Evolutionary conservation across 345 rosid genomes (phyloP), one percentile per base, ranked within the genome.

Genomic region (Arabidopsis thaliana): DNA sequence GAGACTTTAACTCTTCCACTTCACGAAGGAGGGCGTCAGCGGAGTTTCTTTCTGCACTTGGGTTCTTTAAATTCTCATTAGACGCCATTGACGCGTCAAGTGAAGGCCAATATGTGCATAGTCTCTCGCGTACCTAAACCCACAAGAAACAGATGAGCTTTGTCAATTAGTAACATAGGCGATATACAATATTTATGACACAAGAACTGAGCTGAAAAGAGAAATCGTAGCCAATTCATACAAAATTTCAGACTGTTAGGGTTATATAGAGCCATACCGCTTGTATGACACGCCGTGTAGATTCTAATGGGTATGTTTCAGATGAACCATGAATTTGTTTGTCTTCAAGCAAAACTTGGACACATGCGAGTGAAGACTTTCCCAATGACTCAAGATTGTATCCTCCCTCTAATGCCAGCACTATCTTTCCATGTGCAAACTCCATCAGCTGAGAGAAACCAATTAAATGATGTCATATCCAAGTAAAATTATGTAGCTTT

Each of bases 391-490:
- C 72, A 25, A 90, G 95, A 79, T 90, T 91, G 87, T 94, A 94
- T 14, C 98, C 98, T 78, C 98, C 97, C 82, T 94, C 98, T 73
- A 94, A 70, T 33, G 93, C 95, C 83, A 91, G 73, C 40, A 89
- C 91, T 75, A 94, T 76, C 89, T 86, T 91, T 66, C 97, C 96
- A 72, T 83, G 81, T 30, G 88, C 93, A 84, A 94, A 88, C 75
- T 84, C 91, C 93, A 90, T 86, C 83, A 91, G 82, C 97, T 94
- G 82, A 61, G 78, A 69, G 13, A 73, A 52, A 62, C 52, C 42
- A 13, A 28, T 1, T 1, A 28, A 44, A 9, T 7, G 9, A 46
- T 55, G 23, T 22, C 44, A 72, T n/a, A 65, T 51, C 58, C 51
- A 28, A 52, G 44, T 32, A 33, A 63, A 10, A 24, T 12, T 16